Base-by-base conservation (phyloP, 2,329 filamentous ascomycete species). In the Colletotrichum chlorophyti region DNA sequence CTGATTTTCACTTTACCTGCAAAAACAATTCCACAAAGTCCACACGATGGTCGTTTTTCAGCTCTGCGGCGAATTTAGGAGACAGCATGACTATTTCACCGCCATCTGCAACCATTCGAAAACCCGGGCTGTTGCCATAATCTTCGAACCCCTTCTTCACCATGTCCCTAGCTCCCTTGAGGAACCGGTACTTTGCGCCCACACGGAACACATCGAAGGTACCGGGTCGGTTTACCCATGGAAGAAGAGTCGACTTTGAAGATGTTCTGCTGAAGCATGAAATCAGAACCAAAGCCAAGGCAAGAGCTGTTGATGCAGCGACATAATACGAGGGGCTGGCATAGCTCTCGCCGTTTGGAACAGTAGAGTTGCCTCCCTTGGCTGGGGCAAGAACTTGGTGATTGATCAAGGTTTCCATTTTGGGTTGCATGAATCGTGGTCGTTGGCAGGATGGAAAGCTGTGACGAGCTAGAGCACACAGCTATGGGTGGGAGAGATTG, bases 21-120 rank as follows among this genome's bases (percentile, higher is more conserved):
- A 53, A 8, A 11, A 53, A 53, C 11, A 53, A 6, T 23, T 46
- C 37, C 1, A 53, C 50, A 6, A 53, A 53, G 1, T 53, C 50
- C 5, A 53, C 50, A 3, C 50, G 14, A 3, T 53, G 50, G 31
- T 53, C 50, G 12, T 53, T 53, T 0, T 53, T 53, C 2, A 53
- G 32, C 24, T 53, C 50, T 4, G 50, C 40, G 5, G 50, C 50
- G 12, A 26, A 53, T 19, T 46, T 53, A 10, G 50, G 50, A 5
- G 40, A 31, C 9, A 53, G n/a, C 50, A 53, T 53, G 23, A 53
- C 50, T 1, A 53, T 53, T 24, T 53, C 50, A 10, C 50, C 50
- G 1, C 40, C 40, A 11, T 53, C 50, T 5, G 50, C 50, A 4
- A 53, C 50, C 50, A 53, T 53, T n/a, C 40, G 12, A 17, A 53